Evolutionary conservation across 768 basidiomycete genomes (phyloP), one percentile per base, ranked within the genome.

Genomic region (Butyriboletus loyo): DNA sequence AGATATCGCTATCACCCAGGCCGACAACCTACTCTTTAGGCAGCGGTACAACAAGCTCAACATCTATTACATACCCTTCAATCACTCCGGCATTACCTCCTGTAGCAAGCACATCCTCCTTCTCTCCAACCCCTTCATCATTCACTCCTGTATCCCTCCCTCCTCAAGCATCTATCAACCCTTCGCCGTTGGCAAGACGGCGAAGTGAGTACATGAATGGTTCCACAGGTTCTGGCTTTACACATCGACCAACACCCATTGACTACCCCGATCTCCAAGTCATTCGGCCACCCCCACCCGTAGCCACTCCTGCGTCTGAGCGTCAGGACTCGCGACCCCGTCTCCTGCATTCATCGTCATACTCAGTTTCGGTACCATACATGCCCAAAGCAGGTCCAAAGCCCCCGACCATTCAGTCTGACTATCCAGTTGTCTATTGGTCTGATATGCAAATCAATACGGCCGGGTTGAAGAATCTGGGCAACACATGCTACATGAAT

Each of bases 401-500:
- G 54, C 80, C 83, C 2, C 89, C 89, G 17, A 79, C 81, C 24
- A 87, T 90, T 56, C 70, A 72, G 27, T 85, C 82, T n/a, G 84
- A 87, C 41, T 94, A 89, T 65, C 87, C 89, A 5, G 85, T 92
- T 21, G 77, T 77, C 6, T 95, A 89, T 68, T 98, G 94, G 94
- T 71, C 78, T 14, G 90, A 94, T 65, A 75, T 83, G 36, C 81
- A 86, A 55, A 84, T 94, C 49, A 87, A 86, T 22, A 84, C 84
- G 19, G 84, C 86, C 0, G 96, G 96, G 4, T 69, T 99, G 66
- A 95, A 95, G 80, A 99, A 99, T 67, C 66, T 98, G 54, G 87
- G 89, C 17, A 98, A 98, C 68, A 99, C 97, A 8, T 99, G 97
- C 69, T 99, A 98, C 66, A 98, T 98, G 93, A 98, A 98, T 68